Conservation (phyloP, 1,284 basidiomycete genomes). For the Pseudozyma hubeiensis region DNA sequence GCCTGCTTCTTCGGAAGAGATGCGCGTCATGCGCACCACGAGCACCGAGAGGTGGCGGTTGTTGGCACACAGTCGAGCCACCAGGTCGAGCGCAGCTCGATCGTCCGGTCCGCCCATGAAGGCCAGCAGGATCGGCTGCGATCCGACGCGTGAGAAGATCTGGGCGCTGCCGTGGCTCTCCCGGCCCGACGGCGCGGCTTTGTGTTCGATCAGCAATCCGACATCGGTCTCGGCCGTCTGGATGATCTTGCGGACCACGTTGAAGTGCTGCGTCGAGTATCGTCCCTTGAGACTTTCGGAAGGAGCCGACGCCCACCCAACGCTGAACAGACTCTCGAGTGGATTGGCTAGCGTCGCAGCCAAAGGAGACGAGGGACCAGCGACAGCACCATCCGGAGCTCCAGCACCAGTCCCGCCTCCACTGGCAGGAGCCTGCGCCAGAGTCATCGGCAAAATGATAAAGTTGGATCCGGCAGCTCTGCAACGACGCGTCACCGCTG, state of each 20-base stretch:
- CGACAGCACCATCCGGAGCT: conserved; percentile 12
- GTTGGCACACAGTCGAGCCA: conserved; percentile 42
- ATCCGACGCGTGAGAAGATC: conserved; percentile 44
- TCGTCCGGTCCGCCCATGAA: conserved; percentile 95
- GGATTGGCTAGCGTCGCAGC: conserved; percentile 51
- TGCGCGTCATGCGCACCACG: conserved; percentile 49
- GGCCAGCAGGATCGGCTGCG: conserved; percentile 78
- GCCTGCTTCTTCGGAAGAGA: conserved; percentile 46
- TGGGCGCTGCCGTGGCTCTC: background rate
- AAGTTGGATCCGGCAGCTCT: conserved; percentile 76
- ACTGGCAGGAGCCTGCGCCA: conserved; percentile 20
- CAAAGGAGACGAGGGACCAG: conserved; percentile 32
- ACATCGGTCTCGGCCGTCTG: conserved; percentile 72
- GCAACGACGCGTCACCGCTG: conserved; percentile 77
- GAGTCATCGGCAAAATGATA: conserved; percentile 83
- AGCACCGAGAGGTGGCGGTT: conserved; percentile 49
- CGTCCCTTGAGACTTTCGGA: conserved; percentile 25
- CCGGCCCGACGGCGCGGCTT: conserved; percentile 66
- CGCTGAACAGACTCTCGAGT: conserved; percentile 56
- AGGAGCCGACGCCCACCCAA: conserved; percentile 29
- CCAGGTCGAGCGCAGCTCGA: conserved; percentile 76
- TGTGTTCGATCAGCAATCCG: conserved; percentile 83
- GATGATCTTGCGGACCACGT: conserved; percentile 84
- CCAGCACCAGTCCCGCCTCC: background rate
- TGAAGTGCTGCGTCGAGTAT: conserved; percentile 69